These are phyloP conservation scores for Crotalaria pallida DNA, from an alignment of 306 rosid species.

Conservation along the genomic window DNA sequence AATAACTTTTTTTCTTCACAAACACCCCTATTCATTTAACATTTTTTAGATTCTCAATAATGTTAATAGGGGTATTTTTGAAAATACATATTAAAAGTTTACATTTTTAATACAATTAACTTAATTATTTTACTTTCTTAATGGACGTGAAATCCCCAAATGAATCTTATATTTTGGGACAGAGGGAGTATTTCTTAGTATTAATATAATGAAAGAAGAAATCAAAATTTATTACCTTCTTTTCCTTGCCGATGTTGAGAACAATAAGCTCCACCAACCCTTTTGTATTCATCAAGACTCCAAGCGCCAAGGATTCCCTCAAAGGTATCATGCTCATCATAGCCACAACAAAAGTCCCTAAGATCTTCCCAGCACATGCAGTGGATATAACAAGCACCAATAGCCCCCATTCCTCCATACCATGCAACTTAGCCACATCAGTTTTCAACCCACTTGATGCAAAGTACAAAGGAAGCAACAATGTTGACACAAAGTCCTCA, in stretches of 20 bases:
- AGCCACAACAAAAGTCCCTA: constrained; percentile 61
- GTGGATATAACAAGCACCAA: constrained; percentile 40
- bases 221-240: constrained; percentile 48
- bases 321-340: constrained; percentile 49
- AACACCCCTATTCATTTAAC: too few species aligned
- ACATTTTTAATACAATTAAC: too few species aligned
- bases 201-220: too few species aligned
- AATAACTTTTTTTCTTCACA: too few species aligned
- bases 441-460: constrained; percentile 82
- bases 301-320: constrained; percentile 61
- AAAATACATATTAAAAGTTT: too few species aligned
- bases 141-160: too few species aligned
- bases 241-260: constrained; percentile 80
- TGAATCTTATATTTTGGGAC: too few species aligned
- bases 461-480: constrained; percentile 72
- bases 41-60: too few species aligned
- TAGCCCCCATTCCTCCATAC: constrained; percentile 52
- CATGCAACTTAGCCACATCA: constrained; percentile 40
- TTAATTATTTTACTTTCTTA: too few species aligned
- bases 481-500: constrained; percentile 64
- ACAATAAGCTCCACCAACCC: constrained; percentile 85
- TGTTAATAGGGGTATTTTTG: too few species aligned
- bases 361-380: constrained; percentile 64
- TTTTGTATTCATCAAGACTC: constrained; percentile 77
- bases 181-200: too few species aligned